Conservation (phyloP, 2,329 filamentous ascomycete species). For the Aspergillus carbonarius region DNA sequence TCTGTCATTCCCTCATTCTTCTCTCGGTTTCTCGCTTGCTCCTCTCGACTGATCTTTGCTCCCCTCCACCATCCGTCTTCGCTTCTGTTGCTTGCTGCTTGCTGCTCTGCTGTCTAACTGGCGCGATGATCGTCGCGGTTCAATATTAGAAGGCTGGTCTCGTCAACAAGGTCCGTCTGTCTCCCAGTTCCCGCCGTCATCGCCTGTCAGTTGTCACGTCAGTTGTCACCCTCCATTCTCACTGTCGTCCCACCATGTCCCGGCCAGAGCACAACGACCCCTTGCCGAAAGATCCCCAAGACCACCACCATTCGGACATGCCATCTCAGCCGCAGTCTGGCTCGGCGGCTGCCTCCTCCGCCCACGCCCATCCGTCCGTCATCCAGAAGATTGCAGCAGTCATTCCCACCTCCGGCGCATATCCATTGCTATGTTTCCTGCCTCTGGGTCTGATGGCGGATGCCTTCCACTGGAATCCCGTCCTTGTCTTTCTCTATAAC, state of each 20-base stretch:
- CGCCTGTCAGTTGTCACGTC: not conserved
- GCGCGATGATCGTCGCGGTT: not conserved
- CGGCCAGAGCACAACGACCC: not conserved
- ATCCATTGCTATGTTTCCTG: conserved; percentile 63
- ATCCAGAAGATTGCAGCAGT: not conserved
- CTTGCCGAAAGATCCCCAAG: not conserved
- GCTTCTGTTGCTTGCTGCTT: too few species aligned
- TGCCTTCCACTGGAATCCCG: conserved; percentile 56
- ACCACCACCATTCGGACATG: not conserved
- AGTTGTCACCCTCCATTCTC: not conserved
- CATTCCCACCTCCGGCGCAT: not conserved
- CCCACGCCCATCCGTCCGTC: not conserved
- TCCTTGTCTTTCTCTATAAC: conserved; percentile 75
- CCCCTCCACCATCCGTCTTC: not conserved
- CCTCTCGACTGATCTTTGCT: not conserved
- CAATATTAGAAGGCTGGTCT: not conserved
- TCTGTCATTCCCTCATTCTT: not conserved
- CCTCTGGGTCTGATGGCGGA: conserved; percentile 72
- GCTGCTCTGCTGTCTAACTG: not conserved
- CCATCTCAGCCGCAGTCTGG: not conserved
- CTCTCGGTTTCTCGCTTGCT: not conserved
- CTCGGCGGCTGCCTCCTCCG: not conserved
- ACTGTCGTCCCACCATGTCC: not conserved
- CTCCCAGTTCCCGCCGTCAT: not conserved
- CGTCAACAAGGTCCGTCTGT: not conserved